Evolutionary conservation across 805 yeast genomes (phyloP).

Genomic region (Metschnikowia kofuensis): DNA sequence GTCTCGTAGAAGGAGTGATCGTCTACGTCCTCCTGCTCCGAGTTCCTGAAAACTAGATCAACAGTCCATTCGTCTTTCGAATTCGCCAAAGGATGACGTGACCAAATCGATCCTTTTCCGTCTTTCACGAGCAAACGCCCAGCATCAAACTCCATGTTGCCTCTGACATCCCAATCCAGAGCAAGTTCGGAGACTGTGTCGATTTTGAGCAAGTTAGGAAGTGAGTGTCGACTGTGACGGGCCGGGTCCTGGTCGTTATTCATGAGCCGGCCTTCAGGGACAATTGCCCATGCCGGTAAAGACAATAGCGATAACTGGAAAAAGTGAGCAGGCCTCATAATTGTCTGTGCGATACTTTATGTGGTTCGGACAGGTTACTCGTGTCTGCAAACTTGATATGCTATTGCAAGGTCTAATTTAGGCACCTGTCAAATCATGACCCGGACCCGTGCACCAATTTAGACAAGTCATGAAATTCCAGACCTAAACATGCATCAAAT

Average conservation of each 20-base stretch:
- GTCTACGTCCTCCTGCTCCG: constrained; percentile 37
- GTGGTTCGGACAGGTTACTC: too few species aligned
- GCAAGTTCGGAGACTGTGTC: constrained; percentile 23
- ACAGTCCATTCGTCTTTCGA: constrained; percentile 47
- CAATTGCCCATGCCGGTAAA: constrained; percentile 13
- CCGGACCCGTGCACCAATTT: background rate
- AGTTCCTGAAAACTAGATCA: constrained; percentile 62
- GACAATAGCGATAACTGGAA: background rate
- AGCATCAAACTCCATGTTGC: constrained; percentile 43
- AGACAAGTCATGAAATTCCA: too few species aligned
- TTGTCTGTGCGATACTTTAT: background rate
- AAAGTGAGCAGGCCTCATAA: constrained; percentile 1
- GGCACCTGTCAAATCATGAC: background rate
- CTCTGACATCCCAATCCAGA: constrained; percentile 35
- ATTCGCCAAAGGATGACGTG: constrained; percentile 22
- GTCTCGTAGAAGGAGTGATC: constrained; percentile 26
- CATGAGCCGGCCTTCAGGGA: constrained; percentile 16
- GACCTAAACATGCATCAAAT: too few species aligned
- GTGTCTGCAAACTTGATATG: background rate
- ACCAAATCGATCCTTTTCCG: constrained; percentile 48
- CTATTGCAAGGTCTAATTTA: too few species aligned
- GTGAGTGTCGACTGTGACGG: constrained; percentile 21
- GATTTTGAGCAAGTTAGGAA: constrained; percentile 38
- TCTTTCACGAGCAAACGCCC: constrained; percentile 47
- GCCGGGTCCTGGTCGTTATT: constrained; percentile 5